A percentile compares a stretch with the other conserved stretches of the same genome.
phyloP scores from a whole-genome alignment of 2,329 filamentous ascomycete genomes.

The Cladosporium sp. region DNA sequence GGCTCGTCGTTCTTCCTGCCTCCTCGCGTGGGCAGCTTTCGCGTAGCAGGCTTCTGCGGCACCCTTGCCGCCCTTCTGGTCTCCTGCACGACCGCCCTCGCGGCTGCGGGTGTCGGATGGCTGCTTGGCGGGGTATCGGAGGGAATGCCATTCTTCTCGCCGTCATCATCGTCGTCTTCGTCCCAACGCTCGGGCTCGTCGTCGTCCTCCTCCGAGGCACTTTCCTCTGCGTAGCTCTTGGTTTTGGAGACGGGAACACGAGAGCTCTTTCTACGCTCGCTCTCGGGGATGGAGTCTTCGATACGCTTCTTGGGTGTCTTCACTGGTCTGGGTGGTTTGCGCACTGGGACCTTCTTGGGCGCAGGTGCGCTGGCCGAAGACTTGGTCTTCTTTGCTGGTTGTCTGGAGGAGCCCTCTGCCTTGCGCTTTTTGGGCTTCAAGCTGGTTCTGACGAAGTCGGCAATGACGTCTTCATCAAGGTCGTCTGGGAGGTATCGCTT shows the following conservation, averaged over 20 bases:
- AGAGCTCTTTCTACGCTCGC: slow-evolving; percentile 48
- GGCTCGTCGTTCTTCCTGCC: slow-evolving; percentile 26
- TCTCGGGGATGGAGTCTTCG: slow-evolving; percentile 41
- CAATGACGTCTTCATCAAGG: slow-evolving; percentile 69
- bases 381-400: slow-evolving; percentile 24
- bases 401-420: slow-evolving; percentile 33
- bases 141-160: slow-evolving; percentile 30
- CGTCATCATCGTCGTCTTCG: slow-evolving; percentile 18
- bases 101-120: slow-evolving; percentile 28
- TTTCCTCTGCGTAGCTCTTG: slow-evolving; percentile 51
- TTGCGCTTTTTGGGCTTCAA: slow-evolving; percentile 63
- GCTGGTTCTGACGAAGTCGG: slow-evolving; percentile 69
- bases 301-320: slow-evolving; percentile 45
- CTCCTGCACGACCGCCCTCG: slow-evolving; percentile 14
- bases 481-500: slow-evolving; percentile 81
- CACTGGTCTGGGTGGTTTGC: slow-evolving; percentile 36
- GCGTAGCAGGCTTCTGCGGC: slow-evolving; percentile 21
- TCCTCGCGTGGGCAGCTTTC: slow-evolving; percentile 25
- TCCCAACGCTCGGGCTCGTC: slow-evolving; percentile 37
- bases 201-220: slow-evolving; percentile 46
- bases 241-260: slow-evolving; percentile 36
- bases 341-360: slow-evolving; percentile 40
- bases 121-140: slow-evolving; percentile 36
- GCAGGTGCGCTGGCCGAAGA: slow-evolving; percentile 15
- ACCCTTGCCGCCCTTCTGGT: slow-evolving; percentile 22